phyloP scores from a whole-genome alignment of 108 stramenopile genomes.

The Nannochloropsis salina region DNA sequence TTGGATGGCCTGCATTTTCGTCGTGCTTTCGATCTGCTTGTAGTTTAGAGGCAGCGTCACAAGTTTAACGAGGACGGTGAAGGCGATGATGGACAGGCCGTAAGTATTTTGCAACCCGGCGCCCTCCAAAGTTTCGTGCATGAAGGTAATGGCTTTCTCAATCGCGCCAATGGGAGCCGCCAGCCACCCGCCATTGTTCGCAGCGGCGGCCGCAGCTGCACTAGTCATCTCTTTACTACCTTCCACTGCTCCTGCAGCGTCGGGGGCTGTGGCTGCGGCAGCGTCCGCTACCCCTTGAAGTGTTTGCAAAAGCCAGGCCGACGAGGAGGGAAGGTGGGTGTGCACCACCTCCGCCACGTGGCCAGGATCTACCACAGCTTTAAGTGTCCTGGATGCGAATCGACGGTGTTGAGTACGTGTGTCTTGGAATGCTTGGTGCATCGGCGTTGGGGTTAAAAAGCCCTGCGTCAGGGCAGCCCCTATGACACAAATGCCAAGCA shows the following conservation, averaged over 20 bases:
- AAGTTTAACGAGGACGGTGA: constrained; percentile 81
- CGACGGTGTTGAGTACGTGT: background rate
- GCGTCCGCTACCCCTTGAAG: constrained; percentile 18
- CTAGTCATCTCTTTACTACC: constrained; percentile 25
- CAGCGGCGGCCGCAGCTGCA: constrained; percentile 47
- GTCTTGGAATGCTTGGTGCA: background rate
- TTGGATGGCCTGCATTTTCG: constrained; percentile 69
- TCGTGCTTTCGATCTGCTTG: constrained; percentile 79
- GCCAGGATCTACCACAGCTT: background rate
- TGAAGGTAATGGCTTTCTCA: constrained; percentile 57
- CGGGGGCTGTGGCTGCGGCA: constrained; percentile 45
- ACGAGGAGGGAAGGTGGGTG: background rate
- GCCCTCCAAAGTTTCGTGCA: constrained; percentile 59
- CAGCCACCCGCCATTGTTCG: constrained; percentile 73
- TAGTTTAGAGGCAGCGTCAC: constrained; percentile 84
- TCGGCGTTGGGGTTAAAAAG: background rate
- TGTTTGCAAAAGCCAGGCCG: background rate
- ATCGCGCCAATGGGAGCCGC: constrained; percentile 58
- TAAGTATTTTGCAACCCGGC: constrained; percentile 71
- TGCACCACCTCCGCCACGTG: background rate
- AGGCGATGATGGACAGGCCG: constrained; percentile 79
- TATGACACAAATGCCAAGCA: background rate
- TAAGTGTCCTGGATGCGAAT: background rate
- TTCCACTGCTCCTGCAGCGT: constrained; percentile 32
- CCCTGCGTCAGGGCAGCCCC: background rate